Evolutionary conservation across 2,329 filamentous ascomycete genomes (phyloP).

Genomic region (Fusarium verticillioides): DNA sequence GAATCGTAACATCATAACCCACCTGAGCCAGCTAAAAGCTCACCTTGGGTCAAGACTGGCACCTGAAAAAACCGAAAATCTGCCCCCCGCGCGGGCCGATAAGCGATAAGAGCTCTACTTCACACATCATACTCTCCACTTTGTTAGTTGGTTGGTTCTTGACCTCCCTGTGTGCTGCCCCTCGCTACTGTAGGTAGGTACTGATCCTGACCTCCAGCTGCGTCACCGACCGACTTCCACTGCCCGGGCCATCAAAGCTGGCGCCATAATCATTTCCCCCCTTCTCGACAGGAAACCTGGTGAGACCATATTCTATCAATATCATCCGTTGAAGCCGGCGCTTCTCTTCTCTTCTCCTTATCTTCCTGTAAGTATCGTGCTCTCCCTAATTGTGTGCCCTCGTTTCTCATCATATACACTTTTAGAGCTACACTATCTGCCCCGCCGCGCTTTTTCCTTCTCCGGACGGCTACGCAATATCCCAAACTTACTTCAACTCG

Average conservation of each 20-base stretch:
- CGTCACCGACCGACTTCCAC: slow-evolving; percentile 37
- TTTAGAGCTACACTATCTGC: slow-evolving; percentile 45
- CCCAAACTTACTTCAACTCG: slow-evolving; percentile 5
- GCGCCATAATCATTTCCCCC: slow-evolving; percentile 46
- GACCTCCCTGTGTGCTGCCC: slow-evolving; percentile 22
- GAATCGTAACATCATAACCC: slow-evolving; percentile 33
- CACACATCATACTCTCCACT: slow-evolving; percentile 31
- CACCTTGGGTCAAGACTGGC: slow-evolving; percentile 18
- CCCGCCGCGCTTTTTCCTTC: slow-evolving; percentile 44
- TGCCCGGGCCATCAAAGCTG: slow-evolving; percentile 42
- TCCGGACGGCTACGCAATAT: slow-evolving; percentile 43
- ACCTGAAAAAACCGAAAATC: slow-evolving; percentile 5
- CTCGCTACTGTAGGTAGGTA: slow-evolving; percentile 2
- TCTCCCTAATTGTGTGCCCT: slow-evolving; percentile 10
- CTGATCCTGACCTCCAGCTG: slow-evolving; percentile 24
- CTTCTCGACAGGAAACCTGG: slow-evolving; percentile 25
- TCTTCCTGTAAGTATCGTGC: slow-evolving; percentile 28
- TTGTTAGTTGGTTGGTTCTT: slow-evolving; percentile 23
- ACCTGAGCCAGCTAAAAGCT: slow-evolving; percentile 23
- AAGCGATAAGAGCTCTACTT: slow-evolving; percentile 45
- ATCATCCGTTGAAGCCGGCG: slow-evolving; percentile 31
- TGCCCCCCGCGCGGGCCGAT: slow-evolving; percentile 43
- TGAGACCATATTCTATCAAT: slow-evolving; percentile 43
- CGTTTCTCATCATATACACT: slow-evolving; percentile 43
- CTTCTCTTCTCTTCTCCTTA: slow-evolving; percentile 24